Evolutionary conservation across 257 asterid genomes (phyloP), one percentile per base, ranked within the genome.

Genomic region (Solanum clarkiae): DNA sequence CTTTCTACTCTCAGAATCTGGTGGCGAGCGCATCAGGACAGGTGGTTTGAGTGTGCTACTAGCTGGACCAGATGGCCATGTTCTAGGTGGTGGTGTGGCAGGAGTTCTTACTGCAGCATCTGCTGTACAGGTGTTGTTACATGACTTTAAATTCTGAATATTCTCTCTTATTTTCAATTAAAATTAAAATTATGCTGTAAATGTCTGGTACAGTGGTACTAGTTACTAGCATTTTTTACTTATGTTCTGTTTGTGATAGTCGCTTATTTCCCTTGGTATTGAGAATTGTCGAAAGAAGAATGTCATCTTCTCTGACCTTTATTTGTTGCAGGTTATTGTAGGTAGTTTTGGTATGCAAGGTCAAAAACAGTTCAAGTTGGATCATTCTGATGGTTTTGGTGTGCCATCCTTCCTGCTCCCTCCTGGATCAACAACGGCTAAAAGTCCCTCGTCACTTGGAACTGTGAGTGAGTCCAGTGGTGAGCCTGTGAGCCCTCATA

Each of bases 21-120:
- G 84, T 49, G 87, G 84, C 7, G 68, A 85, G 56, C 84, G 59
- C 80, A 44, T 47, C 86, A 84, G 51, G 68, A 85, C 84, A n/a
- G 87, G 87, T 63, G 69, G 84, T 66, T 85, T 85, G 80, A 20
- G 80, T 62, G 87, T 85, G 59, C 49, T 71, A 47, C 84, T 85
- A 51, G 84, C 87, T 47, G 84, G 84, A 29, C 84, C 84, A 29
- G 87, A 85, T 63, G 84, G 87, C 57, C 53, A 36, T 20, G 87
- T 80, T 62, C 45, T 85, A 51, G 87, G 87, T 53, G 87, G 87
- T 51, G 51, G 84, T 32, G 87, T 85, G 36, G 87, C 87, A 45
- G 87, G 87, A 44, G 84, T 85, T 29, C 84, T 85, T 47, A 79
- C 66, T 62, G 87, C 84, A 18, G 84, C 87, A 18, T 57, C 84